Base-by-base conservation (phyloP, 2,329 filamentous ascomycete genomes). In the Beauveria caledonica region DNA sequence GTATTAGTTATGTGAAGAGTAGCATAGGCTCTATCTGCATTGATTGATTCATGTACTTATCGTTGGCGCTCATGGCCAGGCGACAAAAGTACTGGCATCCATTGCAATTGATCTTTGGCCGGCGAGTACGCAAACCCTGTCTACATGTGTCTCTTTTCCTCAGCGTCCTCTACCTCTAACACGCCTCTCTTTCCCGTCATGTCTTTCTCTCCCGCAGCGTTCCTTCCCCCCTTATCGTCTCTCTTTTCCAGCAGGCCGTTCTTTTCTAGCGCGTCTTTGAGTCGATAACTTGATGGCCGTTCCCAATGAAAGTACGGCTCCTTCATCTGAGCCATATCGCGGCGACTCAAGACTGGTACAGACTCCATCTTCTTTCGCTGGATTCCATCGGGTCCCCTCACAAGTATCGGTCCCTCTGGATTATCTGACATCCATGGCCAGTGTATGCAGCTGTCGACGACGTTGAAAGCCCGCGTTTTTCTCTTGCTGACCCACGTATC, bases 401-500 rank as follows among this genome's bases (percentile, higher is more conserved):
- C 51, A 52, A 36, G 48, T 57, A 39, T 36, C 23, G 45, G 52
- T 29, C 33, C 33, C 3, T 63, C 64, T 25, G 62, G 62, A n/a
- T n/a, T 11, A 27, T 62, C 61, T 0, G 64, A 64, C 45, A 56
- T 62, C 7, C 50, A 17, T 0, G 66, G 66, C 65, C 63, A 70
- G 45, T 62, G 44, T 7, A 29, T 42, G 10, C 17, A 60, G 13
- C 39, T 61, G 10, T 57, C 46, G 10, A 52, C 53, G 46, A 33
- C 42, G 29, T 21, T 39, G 25, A 52, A 44, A 50, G 55, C 62
- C 27, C 44, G 36, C 8, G 48, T 54, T 63, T 62, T 46, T 59
- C 57, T 21, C 62, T 46, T 48, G 45, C 60, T 66, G 68, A 73
- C 27, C 69, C 63, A 48, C 65, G 44, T 19, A 72, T 60, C 3